These are phyloP conservation scores for Aspergillus fumigatus DNA, from an alignment of 2,329 filamentous ascomycete species.

Conservation along the genomic window DNA sequence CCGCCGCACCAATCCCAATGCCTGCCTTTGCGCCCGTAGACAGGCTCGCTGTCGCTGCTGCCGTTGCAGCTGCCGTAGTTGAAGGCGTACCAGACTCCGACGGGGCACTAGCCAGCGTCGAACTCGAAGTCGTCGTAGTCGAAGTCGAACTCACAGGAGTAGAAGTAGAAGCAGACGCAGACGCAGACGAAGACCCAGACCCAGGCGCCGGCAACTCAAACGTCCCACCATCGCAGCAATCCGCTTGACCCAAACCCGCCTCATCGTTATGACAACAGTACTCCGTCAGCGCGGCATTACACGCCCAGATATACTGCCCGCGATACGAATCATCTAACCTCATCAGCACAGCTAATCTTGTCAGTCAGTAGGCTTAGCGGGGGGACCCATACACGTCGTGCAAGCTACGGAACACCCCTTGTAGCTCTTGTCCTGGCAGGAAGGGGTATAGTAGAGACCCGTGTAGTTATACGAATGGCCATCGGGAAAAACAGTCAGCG, in stretches of 20 bases:
- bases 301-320: no score
- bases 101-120: background rate
- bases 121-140: background rate
- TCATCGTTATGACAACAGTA: background rate
- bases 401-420: no score
- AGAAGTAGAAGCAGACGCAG: no score
- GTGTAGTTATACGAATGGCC: no score
- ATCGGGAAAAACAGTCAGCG: no score
- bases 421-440: no score
- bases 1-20: conserved; percentile 4
- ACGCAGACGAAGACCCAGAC: no score
- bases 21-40: conserved; percentile 8
- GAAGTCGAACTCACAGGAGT: background rate
- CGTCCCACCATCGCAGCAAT: background rate
- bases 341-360: no score
- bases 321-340: no score
- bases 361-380: no score
- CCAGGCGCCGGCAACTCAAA: background rate
- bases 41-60: background rate
- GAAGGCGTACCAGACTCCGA: background rate
- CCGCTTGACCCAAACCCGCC: background rate
- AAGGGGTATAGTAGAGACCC: no score
- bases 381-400: no score
- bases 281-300: background rate
- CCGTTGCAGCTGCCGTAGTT: background rate